Evolutionary conservation across 768 basidiomycete genomes (phyloP).

Genomic region (Boletales sp.): DNA sequence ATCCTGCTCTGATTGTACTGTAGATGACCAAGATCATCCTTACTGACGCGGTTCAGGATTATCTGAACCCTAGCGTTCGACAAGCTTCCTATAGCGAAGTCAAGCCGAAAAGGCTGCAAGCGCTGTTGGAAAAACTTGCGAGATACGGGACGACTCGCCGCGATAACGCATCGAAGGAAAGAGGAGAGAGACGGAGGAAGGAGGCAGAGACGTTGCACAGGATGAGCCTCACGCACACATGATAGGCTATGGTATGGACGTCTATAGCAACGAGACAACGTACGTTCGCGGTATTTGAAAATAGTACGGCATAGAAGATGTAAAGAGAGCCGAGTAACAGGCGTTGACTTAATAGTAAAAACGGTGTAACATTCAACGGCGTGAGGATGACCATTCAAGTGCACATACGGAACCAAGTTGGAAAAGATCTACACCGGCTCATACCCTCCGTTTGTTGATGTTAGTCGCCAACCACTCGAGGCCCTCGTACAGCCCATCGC

Average conservation of each 20-base stretch:
- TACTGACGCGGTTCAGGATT: slow-evolving; percentile 72
- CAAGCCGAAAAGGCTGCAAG: slow-evolving; percentile 67
- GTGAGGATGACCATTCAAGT: slow-evolving; percentile 55
- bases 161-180: slow-evolving; percentile 56
- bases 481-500: slow-evolving; percentile 98
- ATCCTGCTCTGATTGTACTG: slow-evolving; percentile 4
- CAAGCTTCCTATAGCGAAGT: slow-evolving; percentile 63
- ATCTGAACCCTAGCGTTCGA: slow-evolving; percentile 66
- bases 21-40: slow-evolving; percentile 74
- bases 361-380: slow-evolving; percentile 51
- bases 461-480: slow-evolving; percentile 94
- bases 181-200: slow-evolving; percentile 67
- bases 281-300: slow-evolving; percentile 6
- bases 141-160: slow-evolving; percentile 62
- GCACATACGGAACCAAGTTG: slow-evolving; percentile 41
- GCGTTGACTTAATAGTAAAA: slow-evolving; percentile 36
- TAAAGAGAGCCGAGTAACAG: slow-evolving; percentile 22
- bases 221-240: slow-evolving; percentile 31
- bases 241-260: slow-evolving; percentile 6
- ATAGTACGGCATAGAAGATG: background rate
- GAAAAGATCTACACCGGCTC: slow-evolving; percentile 34
- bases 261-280: slow-evolving; percentile 9
- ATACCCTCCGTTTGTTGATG: slow-evolving; percentile 76
- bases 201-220: slow-evolving; percentile 78
- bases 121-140: slow-evolving; percentile 76